Base-by-base conservation (phyloP, 2,329 filamentous ascomycete species). In the Fusarium coicis region DNA sequence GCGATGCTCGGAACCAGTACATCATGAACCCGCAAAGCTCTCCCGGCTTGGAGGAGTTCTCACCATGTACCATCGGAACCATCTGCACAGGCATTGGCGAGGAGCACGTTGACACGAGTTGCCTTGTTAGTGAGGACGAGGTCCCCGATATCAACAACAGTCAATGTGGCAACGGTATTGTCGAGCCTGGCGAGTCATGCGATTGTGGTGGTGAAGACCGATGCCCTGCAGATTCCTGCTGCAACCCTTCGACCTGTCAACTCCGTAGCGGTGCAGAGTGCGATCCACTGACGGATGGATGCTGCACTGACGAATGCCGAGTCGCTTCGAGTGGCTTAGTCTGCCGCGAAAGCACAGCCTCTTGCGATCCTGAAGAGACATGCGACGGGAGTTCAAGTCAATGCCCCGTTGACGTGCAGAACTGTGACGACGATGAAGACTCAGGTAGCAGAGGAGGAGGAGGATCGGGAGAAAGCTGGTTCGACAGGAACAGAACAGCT, bases 11-110 rank as follows among this genome's bases (percentile, higher is more conserved):
- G 46, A 90, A 88, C 16, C 83, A 87, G 66, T 97, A 90, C 81
- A 93, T 97, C 80, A 97, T 97, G 95, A 97, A 97, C 79, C 95
- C 95, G 0, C 93, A 91, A 30, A 94, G 94, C 2, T 87, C 87
- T 12, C 80, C 86, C 10, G 87, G 89, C 44, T 92, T 97, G 78
- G 91, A 87, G 1, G 84, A 86, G 39, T 97, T 97, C 81, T 97
- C 93, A 2, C 87, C 91, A 4, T 97, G 95, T 82, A 92, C 91
- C 6, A 87, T 97, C 64, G 95, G 95, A 53, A 97, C 96, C 74
- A 92, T 97, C 61, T 97, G 95, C 83, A 92, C 92, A 12, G 93
- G 93, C 15, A 86, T 97, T 60, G 90, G 89, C 47, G 89, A 92
- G 66, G 92, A 92, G 77, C 91, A 89, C 58, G 91, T 96, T 78